Evolutionary conservation across 2,329 filamentous ascomycete species (phyloP), one percentile per base, ranked within the genome.

Genomic region (Colletotrichum scovillei): DNA sequence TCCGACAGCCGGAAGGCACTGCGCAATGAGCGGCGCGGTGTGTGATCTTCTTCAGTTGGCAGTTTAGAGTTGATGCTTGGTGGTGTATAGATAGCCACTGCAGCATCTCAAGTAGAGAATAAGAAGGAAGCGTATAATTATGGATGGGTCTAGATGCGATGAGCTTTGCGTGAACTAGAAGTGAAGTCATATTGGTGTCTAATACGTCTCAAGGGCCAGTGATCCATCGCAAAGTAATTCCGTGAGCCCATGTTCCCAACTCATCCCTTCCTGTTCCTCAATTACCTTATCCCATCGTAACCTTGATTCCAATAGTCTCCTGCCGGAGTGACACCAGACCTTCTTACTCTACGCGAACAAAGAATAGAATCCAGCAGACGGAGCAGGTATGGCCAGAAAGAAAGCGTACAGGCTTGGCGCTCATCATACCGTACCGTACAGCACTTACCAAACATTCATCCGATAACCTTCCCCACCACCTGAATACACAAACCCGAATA

Each of bases 1-100:
- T 85, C 73, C 78, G 82, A 75, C 78, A 80, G 60, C 67, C 81
- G 75, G 79, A 78, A 59, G 63, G 58, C 53, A 60, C 64, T 14
- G 73, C 66, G 49, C 63, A 63, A 64, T 59, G 71, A 32, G 62
- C 68, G 74, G 65, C 19, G 19, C 3, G 6, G 38, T 19, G 38
- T 42, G 19, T 46, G 5, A 6, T n/a, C n/a, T n/a, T n/a, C n/a
- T 16, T 46, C 16, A 6, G 32, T 32, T 30, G 14, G 53, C 59
- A 74, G 62, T 46, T 16, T 22, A 24, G 12, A 22, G 35, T 65
- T n/a, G 57, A 24, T 30, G 28, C 5, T 16, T n/a, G 9, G 16
- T 55, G 16, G 16, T 11, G 28, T 30, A 63, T 56, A 64, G 38
- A 26, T 56, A 14, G 19, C 52, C 16, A 5, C n/a, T 24, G 53